Base-by-base conservation (phyloP, 108 stramenopile species). In the Nannochloropsis gaditana region DNA sequence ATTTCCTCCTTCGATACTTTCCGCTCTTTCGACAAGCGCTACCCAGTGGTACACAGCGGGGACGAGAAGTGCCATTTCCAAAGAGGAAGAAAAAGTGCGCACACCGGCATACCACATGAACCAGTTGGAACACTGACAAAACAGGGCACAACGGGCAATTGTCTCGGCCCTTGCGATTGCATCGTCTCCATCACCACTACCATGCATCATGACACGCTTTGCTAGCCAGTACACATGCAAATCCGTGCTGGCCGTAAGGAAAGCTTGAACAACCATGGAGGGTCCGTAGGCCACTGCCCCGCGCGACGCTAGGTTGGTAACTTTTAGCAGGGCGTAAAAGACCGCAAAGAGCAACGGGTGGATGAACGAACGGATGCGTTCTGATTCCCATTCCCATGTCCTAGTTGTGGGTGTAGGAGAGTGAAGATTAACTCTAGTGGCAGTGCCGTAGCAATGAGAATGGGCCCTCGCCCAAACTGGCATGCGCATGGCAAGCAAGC, bases 301-400 rank as follows among this genome's bases (percentile, higher is more conserved):
- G 47, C 83, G 21, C 9, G 21, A 17, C 21, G 45, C 19, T 45
- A 45, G 31, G 21, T 45, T 41, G 6, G 59, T n/a, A n/a, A 17
- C 43, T 19, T 83, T 44, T 41, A 83, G 82, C 82, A 44, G 47
- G 10, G 17, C 43, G 9, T 45, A n/a, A 2, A 44, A 41, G 21
- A 17, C n/a, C 45, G 45, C 9, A 17, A 83, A n/a, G 21, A 83
- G 45, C 19, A 83, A 10, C 5, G 83, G 83, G 1, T 83, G 83
- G 2, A 83, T 10, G 11, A 45, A 45, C 9, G 44, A 21, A 17
- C 83, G 83, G 11, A 83, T 17, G 11, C 45, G 83, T 3, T 17
- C 45, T 21, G 45, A 11, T 10, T 45, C 3, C 83, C 83, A 83
- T 41, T 83, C 83, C 83, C 83, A 83, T 21, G 83, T 83, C 21